Percentiles rank a stretch among this genome's conserved stretches.
These are phyloP conservation scores for Silene coronaria DNA, from an alignment of 179 eudicot genomes.

Conservation along the genomic window DNA sequence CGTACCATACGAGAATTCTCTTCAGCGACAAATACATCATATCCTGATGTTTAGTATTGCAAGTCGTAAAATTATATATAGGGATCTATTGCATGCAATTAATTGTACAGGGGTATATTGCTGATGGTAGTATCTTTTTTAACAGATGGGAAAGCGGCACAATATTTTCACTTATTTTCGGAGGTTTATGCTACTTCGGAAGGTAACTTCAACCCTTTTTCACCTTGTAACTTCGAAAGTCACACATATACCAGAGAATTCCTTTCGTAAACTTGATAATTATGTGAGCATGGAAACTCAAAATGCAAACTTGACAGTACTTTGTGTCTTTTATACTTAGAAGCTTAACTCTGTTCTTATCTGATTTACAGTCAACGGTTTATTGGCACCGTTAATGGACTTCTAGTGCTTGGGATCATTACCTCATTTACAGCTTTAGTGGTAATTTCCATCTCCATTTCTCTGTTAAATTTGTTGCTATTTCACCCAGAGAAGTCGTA, in stretches of 20 bases:
- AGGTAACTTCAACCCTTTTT: conserved; percentile 40
- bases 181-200: conserved; percentile 82
- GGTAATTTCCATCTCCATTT: conserved; percentile 43
- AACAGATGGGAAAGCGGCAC: conserved; percentile 94
- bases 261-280: too few species aligned
- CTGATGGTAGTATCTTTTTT: conserved; percentile 34
- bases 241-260: too few species aligned
- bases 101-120: neutral
- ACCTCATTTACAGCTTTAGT: conserved; percentile 70
- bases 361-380: conserved; percentile 60
- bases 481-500: neutral
- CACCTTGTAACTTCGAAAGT: neutral
- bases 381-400: conserved; percentile 85
- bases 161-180: conserved; percentile 64
- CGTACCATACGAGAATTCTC: neutral
- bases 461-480: neutral
- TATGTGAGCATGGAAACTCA: too few species aligned
- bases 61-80: neutral
- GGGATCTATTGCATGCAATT: conserved; percentile 11
- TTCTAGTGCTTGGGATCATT: conserved; percentile 69
- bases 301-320: neutral
- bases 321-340: neutral
- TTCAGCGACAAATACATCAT: conserved; percentile 3
- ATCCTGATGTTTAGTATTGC: neutral
- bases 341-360: neutral